A percentile compares a stretch with the other conserved stretches of the same genome.
Evolutionary conservation across 2,329 filamentous ascomycete genomes (phyloP).

Genomic region (Ploettnerulaceae sp.): DNA sequence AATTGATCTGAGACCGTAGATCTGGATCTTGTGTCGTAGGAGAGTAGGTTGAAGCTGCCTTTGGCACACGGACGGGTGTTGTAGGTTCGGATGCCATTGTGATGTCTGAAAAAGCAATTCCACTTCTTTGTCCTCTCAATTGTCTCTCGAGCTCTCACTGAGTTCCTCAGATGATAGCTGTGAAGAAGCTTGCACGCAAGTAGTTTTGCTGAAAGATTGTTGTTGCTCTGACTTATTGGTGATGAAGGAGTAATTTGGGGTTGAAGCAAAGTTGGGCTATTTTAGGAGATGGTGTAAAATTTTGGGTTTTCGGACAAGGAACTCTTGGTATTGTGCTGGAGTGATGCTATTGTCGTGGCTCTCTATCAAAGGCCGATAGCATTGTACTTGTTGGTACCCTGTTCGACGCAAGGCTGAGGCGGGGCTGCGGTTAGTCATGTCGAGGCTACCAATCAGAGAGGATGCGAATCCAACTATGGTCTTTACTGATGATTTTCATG

Average conservation of each 20-base stretch:
- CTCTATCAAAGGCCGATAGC: not conserved
- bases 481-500: too few relatives aligned
- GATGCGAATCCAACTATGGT: too few relatives aligned
- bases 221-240: not conserved
- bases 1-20: conserved; percentile 58
- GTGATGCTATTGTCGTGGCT: not conserved
- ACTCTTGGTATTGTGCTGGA: not conserved
- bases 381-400: conserved; percentile 2
- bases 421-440: not conserved
- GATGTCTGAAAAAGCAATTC: not conserved
- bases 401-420: conserved; percentile 7
- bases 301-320: not conserved
- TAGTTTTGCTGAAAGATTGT: not conserved
- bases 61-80: conserved; percentile 56
- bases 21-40: conserved; percentile 57
- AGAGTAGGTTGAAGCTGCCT: conserved; percentile 51
- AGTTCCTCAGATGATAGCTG: not conserved
- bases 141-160: not conserved
- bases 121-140: not conserved
- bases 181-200: not conserved
- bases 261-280: not conserved
- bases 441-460: not conserved
- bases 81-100: conserved; percentile 23
- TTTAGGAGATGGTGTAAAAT: not conserved
- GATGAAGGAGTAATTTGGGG: not conserved